phyloP scores from a whole-genome alignment of 148 eudicot species.

The Nyssa sinensis region DNA sequence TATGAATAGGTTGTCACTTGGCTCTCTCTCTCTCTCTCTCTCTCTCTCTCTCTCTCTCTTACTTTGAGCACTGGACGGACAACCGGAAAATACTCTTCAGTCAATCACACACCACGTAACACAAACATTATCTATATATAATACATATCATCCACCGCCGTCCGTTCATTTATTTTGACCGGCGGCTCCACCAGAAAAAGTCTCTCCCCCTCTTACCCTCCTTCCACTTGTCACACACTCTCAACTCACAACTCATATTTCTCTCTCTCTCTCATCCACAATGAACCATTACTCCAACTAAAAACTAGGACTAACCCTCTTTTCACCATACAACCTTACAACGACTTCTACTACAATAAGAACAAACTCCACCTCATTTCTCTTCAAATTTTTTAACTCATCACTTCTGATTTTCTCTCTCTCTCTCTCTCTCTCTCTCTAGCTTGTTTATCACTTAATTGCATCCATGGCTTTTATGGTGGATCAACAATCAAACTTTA shows the following conservation, averaged over 20 bases:
- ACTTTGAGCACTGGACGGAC: constrained; percentile 39
- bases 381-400: constrained; percentile 12
- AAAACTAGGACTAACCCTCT: constrained; percentile 66
- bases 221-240: constrained; percentile 71
- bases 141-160: background rate
- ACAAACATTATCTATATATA: too few relatives aligned
- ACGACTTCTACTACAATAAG: constrained; percentile 46
- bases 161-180: background rate
- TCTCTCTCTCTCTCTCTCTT: background rate
- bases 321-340: constrained; percentile 53
- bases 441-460: background rate
- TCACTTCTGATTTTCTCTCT: background rate
- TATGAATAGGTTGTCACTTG: constrained; percentile 28
- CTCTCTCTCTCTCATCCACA: constrained; percentile 39
- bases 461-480: constrained; percentile 58
- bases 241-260: constrained; percentile 39
- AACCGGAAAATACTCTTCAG: constrained; percentile 52
- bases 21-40: background rate
- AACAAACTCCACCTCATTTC: constrained; percentile 20
- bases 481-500: constrained; percentile 59
- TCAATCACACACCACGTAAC: constrained; percentile 29
- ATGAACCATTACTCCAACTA: constrained; percentile 57
- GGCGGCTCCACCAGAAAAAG: constrained; percentile 36
- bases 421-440: too few relatives aligned
- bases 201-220: constrained; percentile 37